Conservation (phyloP, 768 basidiomycete genomes). For the Leucocoprinus sp. region DNA sequence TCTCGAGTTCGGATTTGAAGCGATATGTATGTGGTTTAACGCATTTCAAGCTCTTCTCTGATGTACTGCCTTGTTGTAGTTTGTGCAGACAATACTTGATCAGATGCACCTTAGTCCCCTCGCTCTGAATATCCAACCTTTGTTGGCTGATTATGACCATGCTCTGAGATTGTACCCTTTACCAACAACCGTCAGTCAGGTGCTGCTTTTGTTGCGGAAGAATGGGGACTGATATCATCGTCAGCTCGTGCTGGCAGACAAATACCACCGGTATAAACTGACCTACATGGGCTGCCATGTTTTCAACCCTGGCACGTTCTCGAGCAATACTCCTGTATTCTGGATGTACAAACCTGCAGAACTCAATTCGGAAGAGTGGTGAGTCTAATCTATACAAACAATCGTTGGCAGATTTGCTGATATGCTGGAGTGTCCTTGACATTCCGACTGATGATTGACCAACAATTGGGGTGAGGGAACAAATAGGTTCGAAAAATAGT, state of each 20-base stretch:
- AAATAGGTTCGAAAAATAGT: too few relatives aligned
- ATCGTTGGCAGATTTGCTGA: background rate
- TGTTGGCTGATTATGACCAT: conserved; percentile 86
- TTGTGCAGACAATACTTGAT: conserved; percentile 94
- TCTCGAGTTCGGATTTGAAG: conserved; percentile 73
- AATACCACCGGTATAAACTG: conserved; percentile 90
- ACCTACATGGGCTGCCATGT: conserved; percentile 99
- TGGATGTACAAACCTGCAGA: conserved; percentile 87
- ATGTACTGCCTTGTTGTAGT: conserved; percentile 31
- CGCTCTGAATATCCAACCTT: conserved; percentile 77
- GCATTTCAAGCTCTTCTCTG: background rate
- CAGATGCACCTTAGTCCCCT: conserved; percentile 92
- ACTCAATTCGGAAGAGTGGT: conserved; percentile 82
- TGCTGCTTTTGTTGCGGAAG: background rate
- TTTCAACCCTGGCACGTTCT: conserved; percentile 93
- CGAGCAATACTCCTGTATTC: conserved; percentile 76
- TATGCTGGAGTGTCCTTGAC: conserved; percentile 5
- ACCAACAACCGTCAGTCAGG: conserved; percentile 85
- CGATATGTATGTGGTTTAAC: conserved; percentile 57
- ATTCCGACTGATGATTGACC: conserved; percentile 4
- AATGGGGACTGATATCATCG: background rate
- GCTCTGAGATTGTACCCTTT: conserved; percentile 87
- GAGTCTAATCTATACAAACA: conserved; percentile 12
- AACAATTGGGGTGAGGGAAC: too few relatives aligned
- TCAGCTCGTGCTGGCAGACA: conserved; percentile 90